Percentiles rank a stretch among this genome's conserved stretches.
Conservation (phyloP, 106 monocot species). For the Platanthera zijinensis region DNA sequence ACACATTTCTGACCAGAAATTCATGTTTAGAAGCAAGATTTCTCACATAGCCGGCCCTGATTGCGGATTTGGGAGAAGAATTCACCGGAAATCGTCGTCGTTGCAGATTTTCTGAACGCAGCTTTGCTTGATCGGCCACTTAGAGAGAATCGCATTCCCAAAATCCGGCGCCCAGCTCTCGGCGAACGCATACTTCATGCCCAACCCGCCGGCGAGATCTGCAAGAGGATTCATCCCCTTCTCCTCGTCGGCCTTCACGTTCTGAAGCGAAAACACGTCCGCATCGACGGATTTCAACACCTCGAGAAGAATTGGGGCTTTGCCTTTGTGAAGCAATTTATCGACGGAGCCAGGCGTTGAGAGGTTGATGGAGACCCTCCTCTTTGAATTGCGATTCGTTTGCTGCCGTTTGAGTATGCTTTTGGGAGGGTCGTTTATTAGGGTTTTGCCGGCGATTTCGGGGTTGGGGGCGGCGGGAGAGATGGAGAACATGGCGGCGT, state of each 20-base stretch:
- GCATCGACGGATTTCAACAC: conserved; percentile 61
- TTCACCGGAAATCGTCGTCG: conserved; percentile 62
- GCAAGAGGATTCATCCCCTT: conserved; percentile 72
- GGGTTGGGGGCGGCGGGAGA: conserved; percentile 38
- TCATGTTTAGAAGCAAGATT: too few relatives aligned
- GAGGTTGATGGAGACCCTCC: conserved; percentile 73
- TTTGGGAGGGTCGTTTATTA: conserved; percentile 46
- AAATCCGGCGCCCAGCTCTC: conserved; percentile 90
- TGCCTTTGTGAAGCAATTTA: conserved; percentile 8
- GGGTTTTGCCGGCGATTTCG: background rate
- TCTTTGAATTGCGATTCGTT: conserved; percentile 29
- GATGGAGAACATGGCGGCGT: conserved; percentile 89
- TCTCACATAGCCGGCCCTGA: too few relatives aligned
- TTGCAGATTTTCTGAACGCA: conserved; percentile 64
- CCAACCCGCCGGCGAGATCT: conserved; percentile 57
- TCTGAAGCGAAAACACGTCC: conserved; percentile 68
- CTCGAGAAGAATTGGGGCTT: conserved; percentile 27
- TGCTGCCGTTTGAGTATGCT: conserved; percentile 63
- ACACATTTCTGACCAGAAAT: conserved; percentile 49
- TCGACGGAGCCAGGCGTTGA: conserved; percentile 17
- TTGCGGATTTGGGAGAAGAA: background rate
- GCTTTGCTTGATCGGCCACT: conserved; percentile 73
- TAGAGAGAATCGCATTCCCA: conserved; percentile 82
- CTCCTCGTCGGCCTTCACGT: conserved; percentile 82
- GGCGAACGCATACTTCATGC: conserved; percentile 73